phyloP scores from a whole-genome alignment of 23 red algal species.

The Chondrus crispus region DNA sequence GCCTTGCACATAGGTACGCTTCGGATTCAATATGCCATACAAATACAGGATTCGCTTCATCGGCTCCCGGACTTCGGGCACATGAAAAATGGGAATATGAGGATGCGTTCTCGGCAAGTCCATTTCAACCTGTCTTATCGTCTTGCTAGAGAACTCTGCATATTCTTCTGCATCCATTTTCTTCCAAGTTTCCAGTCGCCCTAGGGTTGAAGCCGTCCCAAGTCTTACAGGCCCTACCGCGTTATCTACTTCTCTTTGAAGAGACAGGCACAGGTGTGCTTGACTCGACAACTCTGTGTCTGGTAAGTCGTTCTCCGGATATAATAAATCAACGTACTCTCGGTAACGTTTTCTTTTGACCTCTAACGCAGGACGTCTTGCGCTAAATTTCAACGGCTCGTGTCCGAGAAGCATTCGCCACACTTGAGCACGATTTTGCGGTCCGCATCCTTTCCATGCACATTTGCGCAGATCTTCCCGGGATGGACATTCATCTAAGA shows the following conservation, averaged over 20 bases:
- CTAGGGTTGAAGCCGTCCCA: not conserved
- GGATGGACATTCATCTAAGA: constrained; percentile 23
- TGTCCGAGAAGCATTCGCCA: constrained; percentile 84
- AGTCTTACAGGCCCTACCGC: not conserved
- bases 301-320: not conserved
- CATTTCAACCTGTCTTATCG: constrained; percentile 77
- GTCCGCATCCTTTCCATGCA: constrained; percentile 56
- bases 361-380: not conserved
- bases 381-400: constrained; percentile 27
- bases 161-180: not conserved
- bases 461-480: not conserved
- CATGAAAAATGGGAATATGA: constrained; percentile 68
- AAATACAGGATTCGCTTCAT: constrained; percentile 83
- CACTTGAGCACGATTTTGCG: constrained; percentile 39
- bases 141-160: constrained; percentile 35
- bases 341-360: constrained; percentile 52
- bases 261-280: not conserved
- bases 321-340: constrained; percentile 25
- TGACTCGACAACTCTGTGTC: not conserved
- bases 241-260: not conserved
- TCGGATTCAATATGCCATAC: constrained; percentile 79
- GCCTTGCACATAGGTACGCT: constrained; percentile 93
- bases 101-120: constrained; percentile 90
- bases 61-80: constrained; percentile 24
- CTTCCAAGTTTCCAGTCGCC: not conserved